Evolutionary conservation across 768 basidiomycete species (phyloP), one percentile per base, ranked within the genome.

Genomic region (Psilocybe tampanensis): DNA sequence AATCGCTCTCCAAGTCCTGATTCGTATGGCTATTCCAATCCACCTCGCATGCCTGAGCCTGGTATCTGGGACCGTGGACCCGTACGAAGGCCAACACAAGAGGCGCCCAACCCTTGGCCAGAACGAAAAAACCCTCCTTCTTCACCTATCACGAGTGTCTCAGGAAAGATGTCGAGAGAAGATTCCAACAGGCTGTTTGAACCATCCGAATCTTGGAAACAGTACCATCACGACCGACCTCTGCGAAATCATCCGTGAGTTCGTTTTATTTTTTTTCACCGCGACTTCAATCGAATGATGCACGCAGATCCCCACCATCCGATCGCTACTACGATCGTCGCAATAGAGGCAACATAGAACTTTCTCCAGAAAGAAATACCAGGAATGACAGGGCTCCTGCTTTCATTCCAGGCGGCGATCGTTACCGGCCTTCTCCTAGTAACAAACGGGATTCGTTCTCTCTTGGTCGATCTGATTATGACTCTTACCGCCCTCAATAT

Each of bases 131-230:
- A 72, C 42, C 63, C 74, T 21, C 74, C 76, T 8, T 49, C 70
- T 13, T 78, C 79, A 6, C 76, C 79, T 32, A 70, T 70, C 11
- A 59, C 70, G 17, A 60, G 56, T 19, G 62, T 66, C 47, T 66
- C 70, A 51, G 68, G 69, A 29, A 65, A 70, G 55, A 58, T 61
- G 42, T 67, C 68, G 34, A 71, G 72, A 43, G 74, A 77, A 44
- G 70, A 68, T 49, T 60, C 74, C 23, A 67, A 69, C 57, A 77
- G 86, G 60, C 82, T 85, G 76, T 85, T 90, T 65, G 90, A 91
- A 66, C 88, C 89, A 29, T 88, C 86, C 32, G 85, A 88, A 18
- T 71, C 75, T 29, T 90, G 90, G 89, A 88, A 86, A 66, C 82
- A 86, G 60, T 70, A 72, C 8, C 83, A 84, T 62, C 64, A 64